phyloP scores from a whole-genome alignment of 2,329 filamentous ascomycete genomes.

The Stemphylium lycopersici region DNA sequence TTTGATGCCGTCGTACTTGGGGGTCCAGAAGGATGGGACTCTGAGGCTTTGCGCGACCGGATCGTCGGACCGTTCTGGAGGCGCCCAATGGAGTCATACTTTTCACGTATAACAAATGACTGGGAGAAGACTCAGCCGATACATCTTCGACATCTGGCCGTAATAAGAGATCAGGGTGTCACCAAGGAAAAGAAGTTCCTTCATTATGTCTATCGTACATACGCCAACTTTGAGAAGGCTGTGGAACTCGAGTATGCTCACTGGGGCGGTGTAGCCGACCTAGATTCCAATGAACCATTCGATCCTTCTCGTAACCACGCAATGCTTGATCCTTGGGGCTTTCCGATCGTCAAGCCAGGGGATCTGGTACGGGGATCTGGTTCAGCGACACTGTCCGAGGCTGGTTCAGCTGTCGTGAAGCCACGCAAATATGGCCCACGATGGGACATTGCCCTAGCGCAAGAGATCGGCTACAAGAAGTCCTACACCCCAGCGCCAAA shows the following conservation, averaged over 20 bases:
- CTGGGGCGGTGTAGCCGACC: slow-evolving; percentile 60
- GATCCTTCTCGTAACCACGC: slow-evolving; percentile 4
- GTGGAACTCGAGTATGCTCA: slow-evolving; percentile 57
- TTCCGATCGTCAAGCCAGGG: slow-evolving; percentile 22
- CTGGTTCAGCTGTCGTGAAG: slow-evolving; percentile 27
- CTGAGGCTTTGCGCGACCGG: slow-evolving; percentile 48
- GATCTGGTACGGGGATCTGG: slow-evolving; percentile 31
- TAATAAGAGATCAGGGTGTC: slow-evolving; percentile 61
- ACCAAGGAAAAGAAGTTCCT: slow-evolving; percentile 50
- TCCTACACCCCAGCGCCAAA: slow-evolving; percentile 11
- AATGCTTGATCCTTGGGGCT: slow-evolving; percentile 41
- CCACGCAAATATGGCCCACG: slow-evolving; percentile 24
- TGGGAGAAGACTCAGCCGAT: slow-evolving; percentile 65
- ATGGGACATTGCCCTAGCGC: slow-evolving; percentile 35
- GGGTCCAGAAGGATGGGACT: slow-evolving; percentile 58
- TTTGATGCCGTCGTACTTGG: slow-evolving; percentile 56
- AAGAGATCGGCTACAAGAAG: slow-evolving; percentile 34
- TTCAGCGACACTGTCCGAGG: slow-evolving; percentile 34
- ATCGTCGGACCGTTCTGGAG: slow-evolving; percentile 60
- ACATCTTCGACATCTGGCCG: slow-evolving; percentile 61
- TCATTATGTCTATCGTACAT: slow-evolving; percentile 63
- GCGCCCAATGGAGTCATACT: slow-evolving; percentile 60
- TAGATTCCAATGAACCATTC: slow-evolving; percentile 30
- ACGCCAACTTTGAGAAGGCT: slow-evolving; percentile 58
- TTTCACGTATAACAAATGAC: slow-evolving; percentile 60